These are phyloP conservation scores for Scheffersomyces spartinae DNA, from an alignment of 805 yeast genomes.

Conservation along the genomic window DNA sequence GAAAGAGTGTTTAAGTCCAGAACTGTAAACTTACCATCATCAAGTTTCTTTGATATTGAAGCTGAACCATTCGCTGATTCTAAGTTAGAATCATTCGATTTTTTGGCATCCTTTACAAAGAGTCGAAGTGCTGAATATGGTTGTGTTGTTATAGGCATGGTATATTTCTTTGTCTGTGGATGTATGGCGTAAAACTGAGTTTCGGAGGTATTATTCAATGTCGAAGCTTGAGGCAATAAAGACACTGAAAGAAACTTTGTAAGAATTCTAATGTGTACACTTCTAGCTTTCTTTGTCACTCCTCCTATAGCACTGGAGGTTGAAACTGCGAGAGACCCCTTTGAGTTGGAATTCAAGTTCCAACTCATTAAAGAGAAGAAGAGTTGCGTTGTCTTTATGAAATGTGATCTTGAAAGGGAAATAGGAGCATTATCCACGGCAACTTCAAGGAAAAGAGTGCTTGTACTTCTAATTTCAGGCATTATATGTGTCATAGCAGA, in stretches of 20 bases:
- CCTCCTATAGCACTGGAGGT: slow-evolving; percentile 22
- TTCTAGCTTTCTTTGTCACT: slow-evolving; percentile 24
- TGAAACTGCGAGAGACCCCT: slow-evolving; percentile 20
- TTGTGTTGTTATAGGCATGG: slow-evolving; percentile 44
- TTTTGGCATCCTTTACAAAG: slow-evolving; percentile 31
- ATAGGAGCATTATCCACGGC: slow-evolving; percentile 44
- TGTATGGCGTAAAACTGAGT: slow-evolving; percentile 14
- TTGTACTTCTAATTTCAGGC: slow-evolving; percentile 62
- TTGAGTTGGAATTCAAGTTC: slow-evolving; percentile 31
- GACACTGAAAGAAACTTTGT: slow-evolving; percentile 7
- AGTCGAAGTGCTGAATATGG: slow-evolving; percentile 57
- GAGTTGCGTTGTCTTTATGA: slow-evolving; percentile 58
- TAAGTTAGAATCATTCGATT: slow-evolving; percentile 3
- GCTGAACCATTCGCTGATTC: background rate
- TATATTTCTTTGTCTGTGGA: slow-evolving; percentile 38
- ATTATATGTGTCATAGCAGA: slow-evolving; percentile 91
- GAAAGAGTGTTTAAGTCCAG: slow-evolving; percentile 33
- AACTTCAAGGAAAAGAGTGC: slow-evolving; percentile 54
- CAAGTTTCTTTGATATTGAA: slow-evolving; percentile 3
- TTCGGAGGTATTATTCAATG: background rate
- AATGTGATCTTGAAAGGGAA: slow-evolving; percentile 48
- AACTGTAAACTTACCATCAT: slow-evolving; percentile 15
- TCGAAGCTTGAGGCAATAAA: no score
- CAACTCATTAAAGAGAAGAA: slow-evolving; percentile 67
- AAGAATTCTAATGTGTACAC: slow-evolving; percentile 31